These are phyloP conservation scores for Phytophthora lateralis DNA, from an alignment of 352 stramenopile species.

Conservation along the genomic window DNA sequence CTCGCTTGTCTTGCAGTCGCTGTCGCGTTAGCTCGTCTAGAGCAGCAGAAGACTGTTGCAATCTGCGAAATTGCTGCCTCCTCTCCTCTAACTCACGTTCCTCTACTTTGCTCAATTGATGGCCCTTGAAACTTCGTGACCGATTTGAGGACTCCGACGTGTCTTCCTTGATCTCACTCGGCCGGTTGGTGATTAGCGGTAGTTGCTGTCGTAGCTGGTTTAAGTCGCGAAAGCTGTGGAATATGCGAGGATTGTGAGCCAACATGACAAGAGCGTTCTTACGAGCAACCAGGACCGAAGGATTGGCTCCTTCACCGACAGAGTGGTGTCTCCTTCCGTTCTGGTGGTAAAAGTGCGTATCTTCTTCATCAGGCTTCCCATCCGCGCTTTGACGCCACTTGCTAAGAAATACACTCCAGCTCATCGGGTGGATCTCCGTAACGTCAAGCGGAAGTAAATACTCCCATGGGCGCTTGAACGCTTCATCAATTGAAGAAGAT, in stretches of 20 bases:
- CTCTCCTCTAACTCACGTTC: constrained; percentile 28
- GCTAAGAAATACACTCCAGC: constrained; percentile 58
- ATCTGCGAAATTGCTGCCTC: constrained; percentile 41
- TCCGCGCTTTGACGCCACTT: constrained; percentile 51
- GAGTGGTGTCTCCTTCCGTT: constrained; percentile 23
- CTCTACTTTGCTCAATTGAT: constrained; percentile 20
- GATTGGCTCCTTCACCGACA: constrained; percentile 6
- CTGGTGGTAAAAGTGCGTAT: constrained; percentile 12
- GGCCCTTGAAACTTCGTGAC: constrained; percentile 7
- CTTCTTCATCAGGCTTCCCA: constrained; percentile 10
- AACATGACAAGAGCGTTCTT: constrained; percentile 37
- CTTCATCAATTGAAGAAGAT: not conserved
- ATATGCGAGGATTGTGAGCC: constrained; percentile 36
- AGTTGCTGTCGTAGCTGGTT: constrained; percentile 50
- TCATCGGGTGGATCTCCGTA: constrained; percentile 47
- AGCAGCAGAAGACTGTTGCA: constrained; percentile 39
- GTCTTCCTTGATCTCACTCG: constrained; percentile 14
- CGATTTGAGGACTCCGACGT: not conserved
- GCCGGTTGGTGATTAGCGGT: constrained; percentile 30
- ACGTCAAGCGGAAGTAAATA: constrained; percentile 40
- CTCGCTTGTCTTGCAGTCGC: constrained; percentile 39
- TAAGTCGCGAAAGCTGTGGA: constrained; percentile 49
- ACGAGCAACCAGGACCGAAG: constrained; percentile 31
- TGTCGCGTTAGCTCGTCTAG: constrained; percentile 45
- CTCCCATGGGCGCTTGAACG: constrained; percentile 28